A percentile compares a stretch with the other conserved stretches of the same genome.
Conservation (phyloP, 2,329 filamentous ascomycete genomes). For the Ophiocordyceps australis region DNA sequence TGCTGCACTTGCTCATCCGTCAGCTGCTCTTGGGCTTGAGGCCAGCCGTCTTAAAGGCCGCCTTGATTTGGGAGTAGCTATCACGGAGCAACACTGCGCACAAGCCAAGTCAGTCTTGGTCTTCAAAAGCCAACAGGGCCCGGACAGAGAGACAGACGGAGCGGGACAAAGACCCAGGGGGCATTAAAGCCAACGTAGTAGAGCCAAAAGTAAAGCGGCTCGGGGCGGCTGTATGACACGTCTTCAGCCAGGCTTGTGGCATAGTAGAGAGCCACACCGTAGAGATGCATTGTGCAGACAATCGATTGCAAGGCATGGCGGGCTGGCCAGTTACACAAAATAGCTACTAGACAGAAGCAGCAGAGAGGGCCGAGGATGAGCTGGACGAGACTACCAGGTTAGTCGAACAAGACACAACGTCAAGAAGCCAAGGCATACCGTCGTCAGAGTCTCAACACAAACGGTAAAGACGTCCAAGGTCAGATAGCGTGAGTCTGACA, state of each 20-base stretch:
- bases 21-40: no score
- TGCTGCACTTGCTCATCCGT: no score
- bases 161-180: conserved; percentile 39
- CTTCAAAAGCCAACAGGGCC: no score
- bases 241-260: conserved; percentile 32
- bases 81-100: conserved; percentile 12
- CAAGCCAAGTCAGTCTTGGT: no score
- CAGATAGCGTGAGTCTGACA: conserved; percentile 76
- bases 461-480: conserved; percentile 68
- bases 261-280: conserved; percentile 45
- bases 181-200: conserved; percentile 44
- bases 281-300: conserved; percentile 35
- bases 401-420: neutral
- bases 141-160: conserved; percentile 32
- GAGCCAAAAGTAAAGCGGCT: conserved; percentile 42
- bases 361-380: conserved; percentile 41
- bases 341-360: conserved; percentile 25
- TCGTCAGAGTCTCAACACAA: conserved; percentile 73
- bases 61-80: conserved; percentile 10
- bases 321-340: conserved; percentile 20
- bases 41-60: no score
- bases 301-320: conserved; percentile 33
- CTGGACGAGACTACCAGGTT: conserved; percentile 8
- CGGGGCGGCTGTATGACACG: conserved; percentile 35
- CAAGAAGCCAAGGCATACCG: conserved; percentile 29